Evolutionary conservation across 2,329 filamentous ascomycete species (phyloP), one percentile per base, ranked within the genome.

Genomic region (Pleurostoma richardsiae): DNA sequence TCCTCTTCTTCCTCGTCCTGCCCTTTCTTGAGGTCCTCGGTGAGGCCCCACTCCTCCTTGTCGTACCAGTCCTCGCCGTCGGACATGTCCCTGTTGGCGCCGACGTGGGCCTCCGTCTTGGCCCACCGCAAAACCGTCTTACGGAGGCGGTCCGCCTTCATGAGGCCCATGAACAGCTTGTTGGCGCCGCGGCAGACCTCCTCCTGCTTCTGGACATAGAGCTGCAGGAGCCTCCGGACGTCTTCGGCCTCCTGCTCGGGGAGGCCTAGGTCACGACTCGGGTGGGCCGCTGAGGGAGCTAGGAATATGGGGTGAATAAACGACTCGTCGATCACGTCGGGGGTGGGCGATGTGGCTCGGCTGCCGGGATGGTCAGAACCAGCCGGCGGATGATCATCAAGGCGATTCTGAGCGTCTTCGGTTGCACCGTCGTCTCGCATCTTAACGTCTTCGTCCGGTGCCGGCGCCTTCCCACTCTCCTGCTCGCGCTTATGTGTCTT

Each of bases 41-140:
- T 77, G 42, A 94, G 64, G 0, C 79, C 80, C 87, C 88, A 92
- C 67, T 89, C 86, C 45, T 89, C 85, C 59, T 80, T 80, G 64
- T 95, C 89, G 60, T 90, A 91, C 86, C 88, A 95, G 62, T 95
- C 89, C 70, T 95, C 89, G 8, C 88, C 88, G 61, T 95, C 89
- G 43, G 86, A 90, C 83, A 94, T 83, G 63, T 91, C 87, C 43
- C 83, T 65, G 60, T 83, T 81, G 19, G 71, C 61, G 2, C 82
- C 80, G 44, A 72, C 74, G 58, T 92, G 88, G 27, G 78, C 87
- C 67, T 92, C 88, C 2, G 88, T 85, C 61, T 90, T 89, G 54
- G 83, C 78, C 84, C 86, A 90, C 54, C 80, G 79, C 60, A 85
- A 76, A 3, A 94, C 86, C 26, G 82, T 77, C 56, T 80, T 82